Conservation (phyloP, 1,284 basidiomycete species). For the Laetiporus sulphureus region DNA sequence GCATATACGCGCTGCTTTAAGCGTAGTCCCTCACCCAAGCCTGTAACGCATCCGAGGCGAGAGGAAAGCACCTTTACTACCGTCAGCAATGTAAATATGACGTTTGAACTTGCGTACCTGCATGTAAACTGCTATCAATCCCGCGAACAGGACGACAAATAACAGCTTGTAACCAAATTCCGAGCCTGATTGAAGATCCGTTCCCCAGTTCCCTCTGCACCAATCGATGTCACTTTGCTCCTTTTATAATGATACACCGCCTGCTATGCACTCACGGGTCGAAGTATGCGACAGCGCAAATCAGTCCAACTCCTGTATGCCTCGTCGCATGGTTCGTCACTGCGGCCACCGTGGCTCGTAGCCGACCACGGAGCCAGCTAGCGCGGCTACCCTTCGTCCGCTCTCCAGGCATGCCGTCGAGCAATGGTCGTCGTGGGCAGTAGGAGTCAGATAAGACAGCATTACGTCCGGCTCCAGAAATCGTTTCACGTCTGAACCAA, state of each 20-base stretch:
- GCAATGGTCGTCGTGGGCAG: background rate
- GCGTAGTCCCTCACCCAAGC: conserved; percentile 40
- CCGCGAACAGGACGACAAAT: conserved; percentile 81
- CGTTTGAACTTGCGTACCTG: conserved; percentile 42
- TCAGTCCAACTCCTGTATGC: conserved; percentile 42
- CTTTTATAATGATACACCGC: conserved; percentile 10
- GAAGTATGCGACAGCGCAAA: conserved; percentile 50
- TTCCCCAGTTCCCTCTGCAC: conserved; percentile 63
- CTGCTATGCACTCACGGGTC: conserved; percentile 45
- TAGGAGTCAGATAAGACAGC: conserved; percentile 1
- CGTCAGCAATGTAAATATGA: no score
- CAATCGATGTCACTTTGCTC: background rate
- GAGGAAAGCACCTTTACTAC: conserved; percentile 46
- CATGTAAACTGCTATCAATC: conserved; percentile 76
- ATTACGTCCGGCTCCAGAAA: background rate
- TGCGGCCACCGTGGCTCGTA: background rate
- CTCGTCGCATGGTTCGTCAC: conserved; percentile 30
- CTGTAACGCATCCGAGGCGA: conserved; percentile 64
- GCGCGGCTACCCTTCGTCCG: no score
- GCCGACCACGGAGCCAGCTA: no score
- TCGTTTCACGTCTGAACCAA: conserved; percentile 11
- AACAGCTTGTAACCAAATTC: conserved; percentile 80
- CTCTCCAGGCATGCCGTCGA: background rate
- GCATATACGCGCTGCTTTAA: background rate
- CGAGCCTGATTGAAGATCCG: conserved; percentile 70